Base-by-base conservation (phyloP, 805 yeast genomes). In the Saccharomycopsis sp. region DNA sequence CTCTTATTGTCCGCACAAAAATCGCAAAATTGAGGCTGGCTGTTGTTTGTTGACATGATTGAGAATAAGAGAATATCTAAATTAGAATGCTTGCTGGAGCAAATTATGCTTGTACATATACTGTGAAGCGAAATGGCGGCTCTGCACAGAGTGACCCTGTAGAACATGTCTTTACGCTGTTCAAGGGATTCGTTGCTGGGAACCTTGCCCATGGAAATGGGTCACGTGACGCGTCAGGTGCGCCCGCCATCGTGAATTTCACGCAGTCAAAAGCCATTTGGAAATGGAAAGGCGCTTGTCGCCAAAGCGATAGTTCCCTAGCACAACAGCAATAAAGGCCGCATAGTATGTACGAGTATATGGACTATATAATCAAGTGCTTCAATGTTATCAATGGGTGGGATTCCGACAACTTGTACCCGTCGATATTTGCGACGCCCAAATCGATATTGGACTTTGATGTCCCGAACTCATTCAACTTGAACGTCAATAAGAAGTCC, bases 351-450 rank as follows among this genome's bases (percentile, higher is more conserved):
- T 75, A 84, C 61, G 79, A 82, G 50, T 91, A 87, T 73, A 90
- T 92, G 96, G 97, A 92, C 64, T 87, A 85, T 69, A 80, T 92
- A 34, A 85, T 85, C 64, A 77, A 79, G 70, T 80, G 88, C 63
- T 92, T 88, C 72, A 81, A 85, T 68, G 71, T 75, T 44, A 69
- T 85, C 23, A 84, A 95, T 1, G 78, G 79, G 3, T 91, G 97
- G 97, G 83, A 85, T 64, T 80, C 81, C 58, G 89, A 88, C 62
- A 87, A 87, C 69, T 79, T 87, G 40, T 90, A 87, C 66, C 85
- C 90, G 55, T 82, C 85, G 64, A 77, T 92, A 20, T 80, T 85
- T 1, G 84, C 85, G n/a, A 83, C 91, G 0, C 81, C 92, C 0
- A 79, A 77, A 57, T 74, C 78, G 14, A 70, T 92, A 40, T 77